Evolutionary conservation across 2,329 filamentous ascomycete genomes (phyloP).

Genomic region (Calcarisporium arbuscula): DNA sequence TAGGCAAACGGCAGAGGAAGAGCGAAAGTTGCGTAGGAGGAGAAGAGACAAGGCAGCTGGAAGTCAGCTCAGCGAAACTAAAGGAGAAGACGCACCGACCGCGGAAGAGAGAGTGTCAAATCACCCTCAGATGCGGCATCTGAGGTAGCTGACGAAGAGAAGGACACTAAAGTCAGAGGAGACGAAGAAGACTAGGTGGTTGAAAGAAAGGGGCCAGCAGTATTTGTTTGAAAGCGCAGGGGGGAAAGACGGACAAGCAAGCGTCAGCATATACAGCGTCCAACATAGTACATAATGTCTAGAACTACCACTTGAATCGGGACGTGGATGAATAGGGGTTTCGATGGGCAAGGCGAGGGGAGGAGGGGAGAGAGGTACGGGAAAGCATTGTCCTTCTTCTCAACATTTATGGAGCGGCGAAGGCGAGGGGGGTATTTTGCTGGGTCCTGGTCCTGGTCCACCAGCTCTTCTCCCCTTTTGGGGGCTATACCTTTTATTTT

Average conservation of each 20-base stretch:
- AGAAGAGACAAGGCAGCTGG: conserved; percentile 54
- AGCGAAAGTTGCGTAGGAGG: conserved; percentile 61
- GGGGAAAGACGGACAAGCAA: conserved; percentile 1
- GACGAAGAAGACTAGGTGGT: conserved; percentile 1
- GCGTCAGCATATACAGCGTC: conserved; percentile 16
- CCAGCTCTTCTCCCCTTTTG: too few relatives aligned
- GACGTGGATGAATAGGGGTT: too few relatives aligned
- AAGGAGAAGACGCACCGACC: conserved; percentile 15
- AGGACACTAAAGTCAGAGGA: conserved; percentile 8
- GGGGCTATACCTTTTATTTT: conserved; percentile 1
- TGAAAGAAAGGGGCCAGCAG: neutral
- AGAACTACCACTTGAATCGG: conserved; percentile 17
- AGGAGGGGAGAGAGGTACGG: too few relatives aligned
- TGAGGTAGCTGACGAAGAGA: conserved; percentile 6
- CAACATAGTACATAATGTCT: conserved; percentile 31
- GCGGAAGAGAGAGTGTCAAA: conserved; percentile 9
- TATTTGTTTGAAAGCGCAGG: conserved; percentile 2
- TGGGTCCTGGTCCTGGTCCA: too few relatives aligned
- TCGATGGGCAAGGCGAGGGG: too few relatives aligned
- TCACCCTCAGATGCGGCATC: conserved; percentile 8
- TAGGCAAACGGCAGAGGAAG: conserved; percentile 73
- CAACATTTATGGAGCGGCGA: neutral
- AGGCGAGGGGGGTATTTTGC: neutral
- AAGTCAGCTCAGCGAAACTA: conserved; percentile 22
- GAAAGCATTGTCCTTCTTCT: neutral